Conservation (phyloP, 495 filamentous ascomycete genomes). For the Penicillium riverlandense region DNA sequence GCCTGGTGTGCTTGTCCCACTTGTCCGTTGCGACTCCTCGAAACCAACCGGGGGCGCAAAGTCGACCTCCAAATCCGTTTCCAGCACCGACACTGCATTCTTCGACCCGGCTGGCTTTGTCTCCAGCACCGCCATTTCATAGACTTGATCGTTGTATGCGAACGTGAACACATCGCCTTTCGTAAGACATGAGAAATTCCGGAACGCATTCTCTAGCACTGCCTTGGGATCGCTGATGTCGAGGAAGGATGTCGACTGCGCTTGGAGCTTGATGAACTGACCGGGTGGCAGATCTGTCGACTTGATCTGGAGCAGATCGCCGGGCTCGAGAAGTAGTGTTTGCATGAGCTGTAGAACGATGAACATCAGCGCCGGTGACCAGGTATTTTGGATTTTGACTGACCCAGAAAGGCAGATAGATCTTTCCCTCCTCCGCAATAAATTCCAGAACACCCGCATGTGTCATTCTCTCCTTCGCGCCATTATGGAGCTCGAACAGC, state of each 20-base stretch:
- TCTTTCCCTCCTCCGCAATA: constrained; percentile 92
- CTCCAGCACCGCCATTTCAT: constrained; percentile 86
- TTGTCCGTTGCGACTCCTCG: constrained; percentile 63
- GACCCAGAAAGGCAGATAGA: constrained; percentile 95
- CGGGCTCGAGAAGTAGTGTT: constrained; percentile 77
- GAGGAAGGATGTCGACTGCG: constrained; percentile 83
- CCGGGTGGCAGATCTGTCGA: constrained; percentile 86
- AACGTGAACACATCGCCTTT: constrained; percentile 93
- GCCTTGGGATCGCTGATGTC: constrained; percentile 96
- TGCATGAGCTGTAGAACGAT: constrained; percentile 70
- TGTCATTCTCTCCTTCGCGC: constrained; percentile 65
- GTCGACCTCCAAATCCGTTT: constrained; percentile 92
- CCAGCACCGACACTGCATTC: constrained; percentile 80
- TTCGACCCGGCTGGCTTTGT: constrained; percentile 74
- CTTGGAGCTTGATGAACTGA: constrained; percentile 89
- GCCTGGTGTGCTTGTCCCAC: constrained; percentile 60
- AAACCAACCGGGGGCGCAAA: constrained; percentile 93
- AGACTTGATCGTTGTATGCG: constrained; percentile 86
- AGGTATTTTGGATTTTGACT: constrained; percentile 12
- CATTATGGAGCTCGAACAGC: constrained; percentile 91
- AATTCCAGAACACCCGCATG: constrained; percentile 97
- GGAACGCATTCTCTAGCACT: constrained; percentile 93
- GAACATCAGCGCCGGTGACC: constrained; percentile 2
- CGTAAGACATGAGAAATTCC: constrained; percentile 88
- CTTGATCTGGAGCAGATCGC: constrained; percentile 90